Base-by-base conservation (phyloP, 2,329 filamentous ascomycete species). In the Cladobotryum protrusum region DNA sequence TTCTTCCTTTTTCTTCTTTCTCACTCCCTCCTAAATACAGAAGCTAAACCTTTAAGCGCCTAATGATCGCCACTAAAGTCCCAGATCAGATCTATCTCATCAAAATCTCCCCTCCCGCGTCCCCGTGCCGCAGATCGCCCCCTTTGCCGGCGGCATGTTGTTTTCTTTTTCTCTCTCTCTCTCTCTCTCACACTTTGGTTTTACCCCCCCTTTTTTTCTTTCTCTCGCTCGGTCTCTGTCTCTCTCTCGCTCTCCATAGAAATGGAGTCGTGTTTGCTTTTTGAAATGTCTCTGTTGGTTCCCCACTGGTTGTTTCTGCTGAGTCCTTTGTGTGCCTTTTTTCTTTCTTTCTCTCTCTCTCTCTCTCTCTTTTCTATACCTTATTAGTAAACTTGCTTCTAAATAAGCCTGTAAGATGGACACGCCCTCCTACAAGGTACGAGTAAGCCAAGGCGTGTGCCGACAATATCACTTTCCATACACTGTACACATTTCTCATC, bases 41-140 rank as follows among this genome's bases (percentile, higher is more conserved):
- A 41, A 37, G 47, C 17, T n/a, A 37, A n/a, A 37, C 35, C 35
- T 18, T 12, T 47, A 33, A 32, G 37, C 18, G 34, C 33, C 45
- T 36, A 40, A 36, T 39, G 49, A 47, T 51, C 44, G 45, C 44
- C 49, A 44, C 49, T 51, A 47, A 36, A 47, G 32, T 35, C 46
- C 42, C 49, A 50, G 49, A 50, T 50, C 50, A 49, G 50, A 52
- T 52, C 45, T 48, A 35, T 29, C 24, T 29, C 24, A 48, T 52
- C 49, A 40, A 43, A 39, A 52, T 32, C 33, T 35, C 33, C 15
- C 33, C 18, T 45, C 43, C 43, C 43, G 29, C 36, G 32, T 45
- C 39, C 20, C 43, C 13, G 17, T 44, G 49, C 20, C 42, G 45
- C 46, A 52, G 46, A 52, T 49, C 50, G 48, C 42, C 24, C 20